phyloP scores from a whole-genome alignment of 108 stramenopile genomes.

The Cyclotella kingstonii region DNA sequence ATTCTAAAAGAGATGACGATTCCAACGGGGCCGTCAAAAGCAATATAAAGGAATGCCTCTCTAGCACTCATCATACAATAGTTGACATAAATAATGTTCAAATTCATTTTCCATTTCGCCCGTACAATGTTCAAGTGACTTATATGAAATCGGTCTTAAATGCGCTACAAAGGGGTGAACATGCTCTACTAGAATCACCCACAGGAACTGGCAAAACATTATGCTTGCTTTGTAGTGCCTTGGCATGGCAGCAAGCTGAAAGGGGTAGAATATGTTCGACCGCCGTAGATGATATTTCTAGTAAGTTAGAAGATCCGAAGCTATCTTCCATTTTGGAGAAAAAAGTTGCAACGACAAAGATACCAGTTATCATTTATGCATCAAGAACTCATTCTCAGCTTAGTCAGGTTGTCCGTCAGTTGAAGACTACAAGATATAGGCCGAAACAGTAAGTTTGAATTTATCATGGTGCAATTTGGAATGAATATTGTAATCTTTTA shows the following conservation, averaged over 20 bases:
- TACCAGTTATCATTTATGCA: constrained; percentile 93
- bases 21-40: no score
- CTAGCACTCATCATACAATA: constrained; percentile 52
- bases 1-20: no score
- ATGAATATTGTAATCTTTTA: not conserved
- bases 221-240: constrained; percentile 75
- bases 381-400: constrained; percentile 97
- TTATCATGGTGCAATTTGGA: no score
- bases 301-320: not conserved
- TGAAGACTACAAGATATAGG: constrained; percentile 89
- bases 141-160: constrained; percentile 92
- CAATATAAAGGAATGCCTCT: constrained; percentile 12
- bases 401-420: constrained; percentile 93
- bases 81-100: constrained; percentile 66
- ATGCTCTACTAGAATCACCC: constrained; percentile 88
- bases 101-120: constrained; percentile 94
- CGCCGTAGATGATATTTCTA: not conserved
- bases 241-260: constrained; percentile 83
- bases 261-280: constrained; percentile 6
- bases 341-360: constrained; percentile 2
- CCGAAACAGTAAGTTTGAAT: constrained; percentile 66
- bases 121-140: constrained; percentile 90
- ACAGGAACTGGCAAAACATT: constrained; percentile 94
- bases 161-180: constrained; percentile 67
- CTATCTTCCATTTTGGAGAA: not conserved